Conservation (phyloP, 129 eudicot species). For the Arctium minus region DNA sequence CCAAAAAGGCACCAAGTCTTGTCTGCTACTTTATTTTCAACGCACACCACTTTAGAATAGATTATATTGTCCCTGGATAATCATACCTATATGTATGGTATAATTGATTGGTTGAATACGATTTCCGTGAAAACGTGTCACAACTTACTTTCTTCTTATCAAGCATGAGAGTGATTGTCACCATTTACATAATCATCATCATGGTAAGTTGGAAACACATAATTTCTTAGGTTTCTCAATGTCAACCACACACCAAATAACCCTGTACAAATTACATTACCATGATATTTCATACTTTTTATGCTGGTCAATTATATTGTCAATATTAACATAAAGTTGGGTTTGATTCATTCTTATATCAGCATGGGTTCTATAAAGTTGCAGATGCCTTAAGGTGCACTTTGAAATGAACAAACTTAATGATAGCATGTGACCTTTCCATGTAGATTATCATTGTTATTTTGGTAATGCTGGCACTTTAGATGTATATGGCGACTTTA, state of each 20-base stretch:
- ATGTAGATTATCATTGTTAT: not conserved
- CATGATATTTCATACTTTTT: not conserved
- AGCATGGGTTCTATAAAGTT: conserved; percentile 27
- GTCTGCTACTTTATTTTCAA: conserved; percentile 39
- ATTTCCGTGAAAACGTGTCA: conserved; percentile 17
- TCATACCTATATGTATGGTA: conserved; percentile 28
- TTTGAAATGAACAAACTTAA: conserved; percentile 26
- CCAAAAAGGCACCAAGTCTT: conserved; percentile 38
- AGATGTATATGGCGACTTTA: not conserved
- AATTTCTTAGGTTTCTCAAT: not conserved
- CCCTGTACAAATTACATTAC: conserved; percentile 5
- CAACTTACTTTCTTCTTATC: conserved; percentile 19
- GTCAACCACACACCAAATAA: conserved; percentile 18
- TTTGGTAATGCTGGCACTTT: not conserved
- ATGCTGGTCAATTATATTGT: conserved; percentile 10
- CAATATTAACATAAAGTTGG: not conserved
- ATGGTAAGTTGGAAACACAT: not conserved
- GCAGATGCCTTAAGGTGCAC: conserved; percentile 33
- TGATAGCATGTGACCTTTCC: conserved; percentile 7
- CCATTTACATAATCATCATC: conserved; percentile 18
- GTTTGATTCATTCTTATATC: conserved; percentile 12
- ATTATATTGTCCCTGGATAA: conserved; percentile 25
- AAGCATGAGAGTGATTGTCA: conserved; percentile 24
- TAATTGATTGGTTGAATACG: conserved; percentile 16
- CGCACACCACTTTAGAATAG: conserved; percentile 27